These are phyloP conservation scores for Pezicula radicicola DNA, from an alignment of 2,329 filamentous ascomycete species.

Conservation along the genomic window DNA sequence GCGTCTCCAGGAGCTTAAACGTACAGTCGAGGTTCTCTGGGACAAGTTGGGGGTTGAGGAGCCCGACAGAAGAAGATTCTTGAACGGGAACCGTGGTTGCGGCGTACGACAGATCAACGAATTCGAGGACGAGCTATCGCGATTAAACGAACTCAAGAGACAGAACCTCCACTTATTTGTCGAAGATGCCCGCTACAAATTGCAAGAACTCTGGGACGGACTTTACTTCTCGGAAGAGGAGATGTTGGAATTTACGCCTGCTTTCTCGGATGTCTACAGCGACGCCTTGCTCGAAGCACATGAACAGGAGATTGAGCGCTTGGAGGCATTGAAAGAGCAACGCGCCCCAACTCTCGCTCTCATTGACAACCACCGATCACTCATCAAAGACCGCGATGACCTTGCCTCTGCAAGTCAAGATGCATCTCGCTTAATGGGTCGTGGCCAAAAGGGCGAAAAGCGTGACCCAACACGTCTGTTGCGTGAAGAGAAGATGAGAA, in stretches of 20 bases:
- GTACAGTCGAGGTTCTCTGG: conserved; percentile 84
- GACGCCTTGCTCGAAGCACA: conserved; percentile 94
- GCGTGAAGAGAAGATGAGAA: conserved; percentile 97
- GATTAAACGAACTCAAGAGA: conserved; percentile 87
- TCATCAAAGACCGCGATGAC: conserved; percentile 84
- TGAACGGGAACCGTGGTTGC: conserved; percentile 85
- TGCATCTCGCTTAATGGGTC: conserved; percentile 86
- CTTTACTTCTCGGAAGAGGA: conserved; percentile 96
- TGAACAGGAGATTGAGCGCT: conserved; percentile 80
- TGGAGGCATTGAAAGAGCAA: conserved; percentile 82
- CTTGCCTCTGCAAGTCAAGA: conserved; percentile 90
- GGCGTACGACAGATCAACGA: conserved; percentile 92
- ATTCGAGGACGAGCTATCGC: conserved; percentile 84
- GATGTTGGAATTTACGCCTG: conserved; percentile 96
- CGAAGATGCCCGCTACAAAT: conserved; percentile 83
- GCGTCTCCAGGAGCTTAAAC: conserved; percentile 70
- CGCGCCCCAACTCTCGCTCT: conserved; percentile 79
- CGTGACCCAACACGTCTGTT: conserved; percentile 92
- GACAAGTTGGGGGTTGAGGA: conserved; percentile 82
- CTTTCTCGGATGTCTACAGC: conserved; percentile 95
- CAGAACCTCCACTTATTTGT: conserved; percentile 96
- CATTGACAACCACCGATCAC: conserved; percentile 77
- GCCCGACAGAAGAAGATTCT: conserved; percentile 77
- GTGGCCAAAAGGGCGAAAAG: conserved; percentile 88
- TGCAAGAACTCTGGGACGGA: conserved; percentile 93